phyloP scores from a whole-genome alignment of 1,284 basidiomycete genomes.

The Tremellales sp. region DNA sequence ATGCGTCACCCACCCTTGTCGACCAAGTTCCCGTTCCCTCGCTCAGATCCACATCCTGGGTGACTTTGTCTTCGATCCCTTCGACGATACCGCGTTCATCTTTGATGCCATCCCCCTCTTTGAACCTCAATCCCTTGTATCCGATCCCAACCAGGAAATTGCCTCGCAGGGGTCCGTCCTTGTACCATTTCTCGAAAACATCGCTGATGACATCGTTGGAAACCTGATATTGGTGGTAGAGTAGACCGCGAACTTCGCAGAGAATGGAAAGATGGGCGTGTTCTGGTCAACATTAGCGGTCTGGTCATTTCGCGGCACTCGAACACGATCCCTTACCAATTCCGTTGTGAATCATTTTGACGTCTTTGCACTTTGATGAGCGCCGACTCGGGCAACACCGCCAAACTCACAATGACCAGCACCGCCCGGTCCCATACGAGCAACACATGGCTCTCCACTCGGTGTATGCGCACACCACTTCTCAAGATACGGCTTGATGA shows the following conservation, averaged over 20 bases:
- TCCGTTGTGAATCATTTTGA: constrained; percentile 41
- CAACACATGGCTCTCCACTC: constrained; percentile 33
- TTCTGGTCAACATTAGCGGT: constrained; percentile 12
- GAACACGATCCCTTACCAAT: constrained; percentile 20
- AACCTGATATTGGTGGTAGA: constrained; percentile 78
- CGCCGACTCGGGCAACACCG: background rate
- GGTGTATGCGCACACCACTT: constrained; percentile 34
- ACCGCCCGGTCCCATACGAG: constrained; percentile 38
- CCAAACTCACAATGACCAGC: constrained; percentile 32
- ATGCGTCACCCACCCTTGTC: constrained; percentile 12
- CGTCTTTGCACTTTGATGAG: constrained; percentile 8
- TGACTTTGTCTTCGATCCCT: constrained; percentile 41
- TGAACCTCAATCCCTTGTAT: constrained; percentile 34
- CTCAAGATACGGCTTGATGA: constrained; percentile 29
- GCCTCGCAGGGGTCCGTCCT: constrained; percentile 22
- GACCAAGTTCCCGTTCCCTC: constrained; percentile 35
- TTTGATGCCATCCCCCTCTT: constrained; percentile 34
- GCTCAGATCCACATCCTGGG: constrained; percentile 40
- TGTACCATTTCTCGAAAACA: constrained; percentile 38
- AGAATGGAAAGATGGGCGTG: constrained; percentile 39
- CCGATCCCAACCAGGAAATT: constrained; percentile 39
- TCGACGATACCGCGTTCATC: constrained; percentile 39
- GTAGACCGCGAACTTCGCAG: constrained; percentile 79
- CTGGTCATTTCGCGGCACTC: background rate
- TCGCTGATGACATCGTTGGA: constrained; percentile 50